Evolutionary conservation across 192 early-diverging fungal genomes (phyloP).

Genomic region (Thamnidium elegans): DNA sequence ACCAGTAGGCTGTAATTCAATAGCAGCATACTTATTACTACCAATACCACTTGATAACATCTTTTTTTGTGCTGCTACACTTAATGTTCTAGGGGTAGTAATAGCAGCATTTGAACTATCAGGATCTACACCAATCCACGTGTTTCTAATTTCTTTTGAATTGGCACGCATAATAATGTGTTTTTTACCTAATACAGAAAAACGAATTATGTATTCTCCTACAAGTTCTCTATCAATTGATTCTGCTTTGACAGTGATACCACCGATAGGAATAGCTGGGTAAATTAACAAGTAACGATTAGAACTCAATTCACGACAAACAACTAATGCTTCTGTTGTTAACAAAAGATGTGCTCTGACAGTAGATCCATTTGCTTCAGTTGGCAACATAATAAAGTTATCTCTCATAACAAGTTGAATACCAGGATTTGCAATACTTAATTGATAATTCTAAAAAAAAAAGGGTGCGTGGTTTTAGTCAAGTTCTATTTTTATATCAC

Average conservation of each 20-base stretch:
- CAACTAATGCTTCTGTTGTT: constrained; percentile 35
- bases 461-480: background rate
- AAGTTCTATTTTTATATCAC: background rate
- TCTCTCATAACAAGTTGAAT: constrained; percentile 20
- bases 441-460: constrained; percentile 19
- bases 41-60: background rate
- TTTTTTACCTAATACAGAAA: constrained; percentile 11
- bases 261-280: constrained; percentile 44
- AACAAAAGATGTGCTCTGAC: constrained; percentile 38
- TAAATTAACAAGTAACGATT: constrained; percentile 41
- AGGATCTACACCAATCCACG: constrained; percentile 10
- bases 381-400: constrained; percentile 22
- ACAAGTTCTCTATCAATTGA: constrained; percentile 18
- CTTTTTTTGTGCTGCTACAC: background rate
- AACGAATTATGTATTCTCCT: constrained; percentile 17
- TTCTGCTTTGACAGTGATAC: constrained; percentile 31
- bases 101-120: background rate
- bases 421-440: constrained; percentile 19
- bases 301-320: constrained; percentile 23
- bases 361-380: constrained; percentile 5
- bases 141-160: constrained; percentile 12
- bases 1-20: background rate
- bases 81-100: background rate
- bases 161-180: constrained; percentile 8
- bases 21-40: background rate